These are phyloP conservation scores for Aspergillus asperescens DNA, from an alignment of 495 filamentous ascomycete species.

Conservation along the genomic window DNA sequence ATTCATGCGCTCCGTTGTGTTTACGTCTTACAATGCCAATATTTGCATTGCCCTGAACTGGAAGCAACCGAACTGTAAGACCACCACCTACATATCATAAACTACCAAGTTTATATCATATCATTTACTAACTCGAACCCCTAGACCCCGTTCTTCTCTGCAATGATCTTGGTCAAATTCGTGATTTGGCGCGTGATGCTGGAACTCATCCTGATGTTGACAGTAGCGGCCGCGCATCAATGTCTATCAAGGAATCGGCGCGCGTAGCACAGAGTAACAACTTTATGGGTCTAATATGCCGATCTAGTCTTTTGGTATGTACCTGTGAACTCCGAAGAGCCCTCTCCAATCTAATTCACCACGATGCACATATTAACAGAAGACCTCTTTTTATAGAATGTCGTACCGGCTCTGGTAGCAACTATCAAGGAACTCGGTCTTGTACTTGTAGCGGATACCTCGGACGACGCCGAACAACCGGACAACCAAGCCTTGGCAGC, in stretches of 20 bases:
- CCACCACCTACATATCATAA: background rate
- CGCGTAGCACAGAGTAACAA: constrained; percentile 93
- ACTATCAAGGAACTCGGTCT: constrained; percentile 92
- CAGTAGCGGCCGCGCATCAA: constrained; percentile 63
- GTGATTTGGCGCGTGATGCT: constrained; percentile 42
- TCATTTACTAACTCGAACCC: background rate
- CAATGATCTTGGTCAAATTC: constrained; percentile 72
- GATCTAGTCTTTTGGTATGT: constrained; percentile 71
- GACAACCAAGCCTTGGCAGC: constrained; percentile 43
- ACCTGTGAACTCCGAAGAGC: background rate
- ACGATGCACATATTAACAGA: too few species aligned
- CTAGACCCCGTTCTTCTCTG: constrained; percentile 86
- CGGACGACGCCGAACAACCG: constrained; percentile 40
- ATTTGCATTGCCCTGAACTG: constrained; percentile 93
- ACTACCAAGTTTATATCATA: background rate
- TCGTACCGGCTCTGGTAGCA: constrained; percentile 85
- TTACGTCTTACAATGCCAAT: constrained; percentile 82
- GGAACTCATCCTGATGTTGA: constrained; percentile 40
- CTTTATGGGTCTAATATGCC: constrained; percentile 94
- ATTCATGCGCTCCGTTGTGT: constrained; percentile 77
- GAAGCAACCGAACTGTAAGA: constrained; percentile 95
- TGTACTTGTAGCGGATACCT: constrained; percentile 86
- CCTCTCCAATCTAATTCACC: too few species aligned
- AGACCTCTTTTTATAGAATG: constrained; percentile 57
- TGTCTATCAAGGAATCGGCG: constrained; percentile 91